Conservation (phyloP, 257 asterid species). For the Solanum microdontum region DNA sequence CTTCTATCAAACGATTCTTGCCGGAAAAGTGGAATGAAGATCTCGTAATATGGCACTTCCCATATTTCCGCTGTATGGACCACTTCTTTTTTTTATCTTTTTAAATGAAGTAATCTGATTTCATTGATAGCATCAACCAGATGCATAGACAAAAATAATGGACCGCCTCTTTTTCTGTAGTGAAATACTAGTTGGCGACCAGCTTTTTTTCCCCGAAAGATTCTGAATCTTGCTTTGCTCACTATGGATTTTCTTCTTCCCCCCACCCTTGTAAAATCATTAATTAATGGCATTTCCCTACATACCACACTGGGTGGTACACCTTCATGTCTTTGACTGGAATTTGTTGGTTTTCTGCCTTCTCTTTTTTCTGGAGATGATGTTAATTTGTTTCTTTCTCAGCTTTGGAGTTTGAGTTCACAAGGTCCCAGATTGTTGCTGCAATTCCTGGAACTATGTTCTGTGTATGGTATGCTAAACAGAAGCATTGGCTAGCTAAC, state of each 20-base stretch:
- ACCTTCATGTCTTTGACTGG: background rate
- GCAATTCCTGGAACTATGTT: constrained; percentile 91
- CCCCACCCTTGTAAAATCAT: background rate
- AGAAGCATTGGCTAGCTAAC: constrained; percentile 99
- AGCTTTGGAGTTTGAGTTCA: constrained; percentile 89
- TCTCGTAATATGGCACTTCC: constrained; percentile 56
- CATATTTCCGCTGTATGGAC: constrained; percentile 52
- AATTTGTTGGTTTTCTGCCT: background rate
- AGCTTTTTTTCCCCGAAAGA: background rate
- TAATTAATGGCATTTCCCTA: background rate
- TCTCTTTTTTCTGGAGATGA: background rate
- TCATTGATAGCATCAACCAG: background rate
- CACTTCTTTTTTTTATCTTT: background rate
- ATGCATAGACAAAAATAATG: constrained; percentile 1
- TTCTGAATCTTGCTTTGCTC: background rate
- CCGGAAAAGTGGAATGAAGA: constrained; percentile 82
- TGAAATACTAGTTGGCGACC: background rate
- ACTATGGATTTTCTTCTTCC: background rate
- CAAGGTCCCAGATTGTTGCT: constrained; percentile 76
- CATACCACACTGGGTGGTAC: background rate
- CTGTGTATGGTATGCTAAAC: constrained; percentile 87
- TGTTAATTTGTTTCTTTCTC: constrained; percentile 16
- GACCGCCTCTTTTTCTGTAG: background rate
- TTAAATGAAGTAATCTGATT: background rate
- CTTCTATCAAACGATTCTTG: constrained; percentile 60